These are phyloP conservation scores for Pythium sp. DNA, from an alignment of 352 stramenopile species.

Conservation along the genomic window DNA sequence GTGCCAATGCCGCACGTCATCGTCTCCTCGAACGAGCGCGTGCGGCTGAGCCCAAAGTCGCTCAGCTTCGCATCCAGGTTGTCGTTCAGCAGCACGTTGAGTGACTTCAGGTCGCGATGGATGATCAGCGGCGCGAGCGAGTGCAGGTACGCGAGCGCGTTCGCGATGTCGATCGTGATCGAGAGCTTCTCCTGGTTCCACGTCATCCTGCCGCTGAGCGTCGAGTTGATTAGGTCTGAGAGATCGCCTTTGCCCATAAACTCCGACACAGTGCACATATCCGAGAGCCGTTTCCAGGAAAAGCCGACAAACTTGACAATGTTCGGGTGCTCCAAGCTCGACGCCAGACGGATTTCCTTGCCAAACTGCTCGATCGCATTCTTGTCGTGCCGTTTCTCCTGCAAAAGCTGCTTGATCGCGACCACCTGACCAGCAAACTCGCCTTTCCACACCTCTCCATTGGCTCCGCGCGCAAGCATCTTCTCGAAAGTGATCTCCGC, in stretches of 20 bases:
- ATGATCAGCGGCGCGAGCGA: constrained; percentile 11
- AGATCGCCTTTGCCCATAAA: constrained; percentile 36
- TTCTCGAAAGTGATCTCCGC: constrained; percentile 14
- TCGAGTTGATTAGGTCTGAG: constrained; percentile 26
- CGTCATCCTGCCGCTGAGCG: constrained; percentile 18
- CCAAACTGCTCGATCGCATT: constrained; percentile 28
- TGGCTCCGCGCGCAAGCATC: constrained; percentile 22
- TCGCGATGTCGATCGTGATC: constrained; percentile 34
- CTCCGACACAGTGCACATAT: constrained; percentile 33
- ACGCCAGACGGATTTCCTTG: constrained; percentile 31
- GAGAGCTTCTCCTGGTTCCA: constrained; percentile 31
- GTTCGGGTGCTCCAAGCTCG: constrained; percentile 19
- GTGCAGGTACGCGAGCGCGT: constrained; percentile 17
- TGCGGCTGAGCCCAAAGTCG: constrained; percentile 49
- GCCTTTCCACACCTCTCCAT: constrained; percentile 34
- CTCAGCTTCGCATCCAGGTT: constrained; percentile 69
- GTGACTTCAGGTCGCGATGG: constrained; percentile 19
- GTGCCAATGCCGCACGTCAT: constrained; percentile 44
- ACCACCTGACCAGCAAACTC: constrained; percentile 20
- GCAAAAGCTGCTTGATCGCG: constrained; percentile 32
- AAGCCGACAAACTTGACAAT: constrained; percentile 29
- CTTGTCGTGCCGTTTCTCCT: constrained; percentile 21
- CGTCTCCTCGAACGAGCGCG: constrained; percentile 31
- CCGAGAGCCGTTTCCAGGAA: constrained; percentile 27
- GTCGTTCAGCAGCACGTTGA: constrained; percentile 29